A percentile compares a stretch with the other conserved stretches of the same genome.
These are phyloP conservation scores for Podochytrium sp. DNA, from an alignment of 192 early-diverging fungal genomes.

Conservation along the genomic window DNA sequence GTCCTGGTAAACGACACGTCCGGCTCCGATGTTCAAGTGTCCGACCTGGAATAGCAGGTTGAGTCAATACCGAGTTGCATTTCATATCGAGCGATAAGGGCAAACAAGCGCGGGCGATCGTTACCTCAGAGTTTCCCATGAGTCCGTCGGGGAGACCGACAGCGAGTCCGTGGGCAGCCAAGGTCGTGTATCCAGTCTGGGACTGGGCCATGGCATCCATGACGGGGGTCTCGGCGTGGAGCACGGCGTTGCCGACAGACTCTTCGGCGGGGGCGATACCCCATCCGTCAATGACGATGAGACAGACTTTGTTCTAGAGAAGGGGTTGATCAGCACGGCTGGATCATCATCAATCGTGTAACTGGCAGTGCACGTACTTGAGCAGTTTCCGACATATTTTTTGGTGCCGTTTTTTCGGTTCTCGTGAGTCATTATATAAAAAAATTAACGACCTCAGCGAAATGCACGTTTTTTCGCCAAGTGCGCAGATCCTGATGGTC, in stretches of 20 bases:
- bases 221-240: slow-evolving; percentile 89
- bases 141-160: slow-evolving; percentile 98
- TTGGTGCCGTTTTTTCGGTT: no score
- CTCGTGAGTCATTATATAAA: no score
- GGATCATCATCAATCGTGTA: no score
- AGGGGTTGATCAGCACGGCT: no score
- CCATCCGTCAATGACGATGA: slow-evolving; percentile 98
- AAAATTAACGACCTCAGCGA: no score
- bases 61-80: not conserved
- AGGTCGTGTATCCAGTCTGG: slow-evolving; percentile 65
- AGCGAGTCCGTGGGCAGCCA: slow-evolving; percentile 91
- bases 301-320: slow-evolving; percentile 68
- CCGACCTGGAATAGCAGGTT: slow-evolving; percentile 64
- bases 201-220: slow-evolving; percentile 81
- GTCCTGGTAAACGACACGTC: slow-evolving; percentile 98
- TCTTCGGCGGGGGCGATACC: slow-evolving; percentile 76
- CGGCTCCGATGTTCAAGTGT: slow-evolving; percentile 99
- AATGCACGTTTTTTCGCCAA: no score
- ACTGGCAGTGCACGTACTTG: no score
- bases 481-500: no score
- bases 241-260: slow-evolving; percentile 87
- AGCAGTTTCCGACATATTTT: no score
- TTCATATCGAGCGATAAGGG: no score
- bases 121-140: slow-evolving; percentile 96
- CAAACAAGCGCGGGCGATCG: not conserved